Percentiles rank a stretch among this genome's conserved stretches.
These are phyloP conservation scores for Aspergillus sclerotialis DNA, from an alignment of 2,329 filamentous ascomycete genomes.

Conservation along the genomic window DNA sequence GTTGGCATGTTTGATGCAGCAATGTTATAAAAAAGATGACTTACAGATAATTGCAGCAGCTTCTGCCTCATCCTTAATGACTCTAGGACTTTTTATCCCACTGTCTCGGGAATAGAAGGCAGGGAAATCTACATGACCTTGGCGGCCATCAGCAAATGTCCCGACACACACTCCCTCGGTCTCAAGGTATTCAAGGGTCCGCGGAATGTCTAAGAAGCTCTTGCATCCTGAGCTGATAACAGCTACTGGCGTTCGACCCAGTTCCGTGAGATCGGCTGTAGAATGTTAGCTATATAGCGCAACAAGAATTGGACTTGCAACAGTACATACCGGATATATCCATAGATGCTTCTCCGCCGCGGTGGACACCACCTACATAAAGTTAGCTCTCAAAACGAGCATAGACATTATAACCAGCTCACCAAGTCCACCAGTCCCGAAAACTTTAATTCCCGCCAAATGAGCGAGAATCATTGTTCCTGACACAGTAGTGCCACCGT, in stretches of 20 bases:
- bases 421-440: constrained; percentile 86
- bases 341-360: constrained; percentile 77
- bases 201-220: constrained; percentile 86
- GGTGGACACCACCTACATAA: constrained; percentile 70
- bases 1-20: not conserved
- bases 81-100: constrained; percentile 68
- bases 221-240: constrained; percentile 91
- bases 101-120: constrained; percentile 91
- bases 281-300: not conserved
- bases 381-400: constrained; percentile 9
- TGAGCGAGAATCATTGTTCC: constrained; percentile 87
- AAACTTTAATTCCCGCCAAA: constrained; percentile 81
- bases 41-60: constrained; percentile 79
- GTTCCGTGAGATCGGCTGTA: constrained; percentile 79
- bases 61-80: constrained; percentile 67
- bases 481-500: constrained; percentile 88
- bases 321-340: constrained; percentile 63
- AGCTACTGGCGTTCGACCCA: constrained; percentile 80
- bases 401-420: constrained; percentile 5
- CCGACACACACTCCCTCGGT: constrained; percentile 69
- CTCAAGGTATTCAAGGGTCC: constrained; percentile 75
- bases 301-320: constrained; percentile 1
- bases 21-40: constrained; percentile 16
- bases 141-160: constrained; percentile 79
- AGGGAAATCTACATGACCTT: constrained; percentile 71